Evolutionary conservation across 495 filamentous ascomycete species (phyloP).

Genomic region (Talaromyces thailandensis): DNA sequence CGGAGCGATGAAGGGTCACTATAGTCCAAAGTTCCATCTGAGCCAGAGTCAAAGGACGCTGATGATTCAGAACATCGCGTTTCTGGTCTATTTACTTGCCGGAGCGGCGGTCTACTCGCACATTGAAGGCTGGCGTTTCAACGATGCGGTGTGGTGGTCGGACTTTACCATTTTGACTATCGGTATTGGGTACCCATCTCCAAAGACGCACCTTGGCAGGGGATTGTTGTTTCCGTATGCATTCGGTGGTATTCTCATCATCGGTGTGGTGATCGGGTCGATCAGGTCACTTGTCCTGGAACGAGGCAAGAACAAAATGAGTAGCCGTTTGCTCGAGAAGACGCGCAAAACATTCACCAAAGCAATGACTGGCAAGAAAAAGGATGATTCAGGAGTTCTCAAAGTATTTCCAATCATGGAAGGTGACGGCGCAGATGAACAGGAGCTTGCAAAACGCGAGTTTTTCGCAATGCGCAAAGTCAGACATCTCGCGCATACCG

Average conservation of each 20-base stretch:
- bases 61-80: constrained; percentile 80
- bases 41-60: constrained; percentile 69
- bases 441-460: constrained; percentile 56
- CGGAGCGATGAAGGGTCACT: constrained; percentile 55
- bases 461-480: constrained; percentile 74
- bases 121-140: constrained; percentile 69
- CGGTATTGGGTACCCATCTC: constrained; percentile 64
- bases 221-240: constrained; percentile 71
- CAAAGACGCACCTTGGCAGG: constrained; percentile 52
- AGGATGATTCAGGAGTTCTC: background rate
- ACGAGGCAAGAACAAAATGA: constrained; percentile 60
- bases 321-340: constrained; percentile 61
- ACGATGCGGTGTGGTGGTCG: constrained; percentile 76
- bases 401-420: constrained; percentile 9
- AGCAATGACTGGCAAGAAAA: background rate
- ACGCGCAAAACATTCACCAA: constrained; percentile 35
- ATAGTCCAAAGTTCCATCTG: constrained; percentile 59
- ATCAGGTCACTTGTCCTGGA: constrained; percentile 75
- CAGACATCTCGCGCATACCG: constrained; percentile 45
- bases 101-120: constrained; percentile 63
- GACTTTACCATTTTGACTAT: constrained; percentile 80
- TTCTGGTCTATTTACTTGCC: constrained; percentile 65
- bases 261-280: constrained; percentile 79
- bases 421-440: constrained; percentile 26
- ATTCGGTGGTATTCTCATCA: constrained; percentile 67